Evolutionary conservation across 1,284 basidiomycete genomes (phyloP), one percentile per base, ranked within the genome.

Genomic region (Apiotrichum gamsii): DNA sequence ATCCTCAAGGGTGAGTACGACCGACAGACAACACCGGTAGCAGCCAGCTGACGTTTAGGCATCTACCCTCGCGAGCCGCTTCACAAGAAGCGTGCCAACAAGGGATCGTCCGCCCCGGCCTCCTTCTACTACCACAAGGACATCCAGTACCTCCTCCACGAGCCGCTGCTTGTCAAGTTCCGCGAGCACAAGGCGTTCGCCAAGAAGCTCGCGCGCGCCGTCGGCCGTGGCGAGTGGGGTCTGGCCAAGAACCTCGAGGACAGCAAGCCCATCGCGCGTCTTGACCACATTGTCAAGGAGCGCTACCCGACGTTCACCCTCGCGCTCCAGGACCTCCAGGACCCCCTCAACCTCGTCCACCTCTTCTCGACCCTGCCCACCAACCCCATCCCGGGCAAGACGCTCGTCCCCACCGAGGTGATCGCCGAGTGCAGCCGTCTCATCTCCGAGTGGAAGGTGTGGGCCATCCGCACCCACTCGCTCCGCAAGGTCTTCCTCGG

Each of bases 71-170:
- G 94, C 43, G 94, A 98, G 70, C 95, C 95, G 16, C 81, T 84
- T 42, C 85, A 83, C 74, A 82, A 83, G 67, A 98, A 97, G 72
- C 84, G 85, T 58, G 95, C 94, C 45, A 98, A 98, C 77, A 97
- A 96, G 73, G 95, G 95, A 4, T 94, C 89, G 5, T 90, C 91
- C 32, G 93, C 90, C 0, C 91, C 94, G 3, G 91, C 93, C 2
- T 89, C 93, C 5, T 99, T 98, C 76, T 99, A 98, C 77, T 97
- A 97, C 73, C 78, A 90, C 43, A 99, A 99, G 75, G 95, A 99
- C 68, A 95, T 99, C 59, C 88, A 89, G 47, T 98, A 94, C 73
- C 82, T 99, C 39, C 85, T 90, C 15, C 95, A 99, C 67, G 95
- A 99, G 72, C 95, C 95, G 1, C 85, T 98, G 5, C 78, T 98